Evolutionary conservation across 2,329 filamentous ascomycete species (phyloP).

Genomic region (Cladosporium cucumerinum): DNA sequence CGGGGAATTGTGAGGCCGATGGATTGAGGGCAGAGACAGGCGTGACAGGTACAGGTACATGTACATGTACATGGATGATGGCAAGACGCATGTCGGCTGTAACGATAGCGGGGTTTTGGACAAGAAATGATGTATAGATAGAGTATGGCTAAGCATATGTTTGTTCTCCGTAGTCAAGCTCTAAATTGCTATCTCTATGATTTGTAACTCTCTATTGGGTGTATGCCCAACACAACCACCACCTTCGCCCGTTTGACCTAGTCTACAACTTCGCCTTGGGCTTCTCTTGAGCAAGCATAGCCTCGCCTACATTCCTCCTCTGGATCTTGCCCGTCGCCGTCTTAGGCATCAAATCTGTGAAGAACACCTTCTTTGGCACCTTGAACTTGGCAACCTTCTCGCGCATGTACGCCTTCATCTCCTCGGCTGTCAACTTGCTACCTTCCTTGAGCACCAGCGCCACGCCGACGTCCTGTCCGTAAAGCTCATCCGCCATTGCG

Average conservation of each 20-base stretch:
- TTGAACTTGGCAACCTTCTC: constrained; percentile 79
- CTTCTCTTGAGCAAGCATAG: constrained; percentile 59
- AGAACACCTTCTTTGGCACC: constrained; percentile 80
- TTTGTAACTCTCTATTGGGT: background rate
- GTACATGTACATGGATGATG: background rate
- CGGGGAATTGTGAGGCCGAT: background rate
- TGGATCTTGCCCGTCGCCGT: constrained; percentile 87
- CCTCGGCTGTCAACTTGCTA: constrained; percentile 51
- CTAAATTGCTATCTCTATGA: background rate
- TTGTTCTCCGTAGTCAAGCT: background rate
- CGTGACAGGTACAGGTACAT: too few species aligned
- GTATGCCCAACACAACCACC: background rate
- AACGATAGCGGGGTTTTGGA: background rate
- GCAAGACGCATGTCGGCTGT: background rate
- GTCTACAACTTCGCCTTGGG: constrained; percentile 18
- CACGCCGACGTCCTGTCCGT: constrained; percentile 76
- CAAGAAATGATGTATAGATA: background rate
- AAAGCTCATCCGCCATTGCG: constrained; percentile 76
- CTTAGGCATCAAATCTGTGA: constrained; percentile 80
- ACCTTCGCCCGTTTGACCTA: background rate
- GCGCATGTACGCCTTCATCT: constrained; percentile 65
- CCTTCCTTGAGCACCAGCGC: constrained; percentile 71
- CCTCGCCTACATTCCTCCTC: constrained; percentile 78
- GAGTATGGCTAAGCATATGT: background rate
- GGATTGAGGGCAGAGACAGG: background rate